Evolutionary conservation across 129 eudicot genomes (phyloP).

Genomic region (Heracleum sosnowskyi): DNA sequence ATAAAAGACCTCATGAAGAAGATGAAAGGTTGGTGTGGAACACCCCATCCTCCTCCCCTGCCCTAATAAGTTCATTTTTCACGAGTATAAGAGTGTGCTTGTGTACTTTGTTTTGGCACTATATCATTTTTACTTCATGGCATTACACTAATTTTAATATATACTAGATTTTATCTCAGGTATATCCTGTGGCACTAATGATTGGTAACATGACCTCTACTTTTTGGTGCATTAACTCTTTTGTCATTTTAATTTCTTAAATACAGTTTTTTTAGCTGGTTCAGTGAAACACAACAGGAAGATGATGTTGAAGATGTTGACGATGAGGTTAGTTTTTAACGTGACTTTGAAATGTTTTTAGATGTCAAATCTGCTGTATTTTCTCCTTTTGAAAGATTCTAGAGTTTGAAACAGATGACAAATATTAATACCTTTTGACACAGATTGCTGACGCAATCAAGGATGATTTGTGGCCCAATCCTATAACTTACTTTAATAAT

Average conservation of each 20-base stretch:
- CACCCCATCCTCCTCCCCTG: background rate
- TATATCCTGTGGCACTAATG: background rate
- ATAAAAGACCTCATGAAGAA: conserved; percentile 55
- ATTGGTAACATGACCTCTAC: background rate
- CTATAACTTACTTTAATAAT: conserved; percentile 71
- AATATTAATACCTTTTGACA: background rate
- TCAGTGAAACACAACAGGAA: conserved; percentile 48
- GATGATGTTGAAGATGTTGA: conserved; percentile 47
- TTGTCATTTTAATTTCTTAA: background rate
- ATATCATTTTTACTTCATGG: background rate
- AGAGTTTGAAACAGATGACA: background rate
- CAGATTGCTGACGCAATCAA: conserved; percentile 93
- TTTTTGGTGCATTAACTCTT: background rate
- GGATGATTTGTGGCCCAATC: conserved; percentile 96
- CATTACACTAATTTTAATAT: background rate
- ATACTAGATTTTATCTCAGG: background rate
- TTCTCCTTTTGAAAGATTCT: background rate
- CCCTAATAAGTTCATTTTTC: background rate
- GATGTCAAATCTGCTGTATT: background rate
- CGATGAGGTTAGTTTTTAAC: conserved; percentile 46
- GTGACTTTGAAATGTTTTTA: background rate
- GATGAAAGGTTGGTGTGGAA: conserved; percentile 59
- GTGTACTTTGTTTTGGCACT: background rate
- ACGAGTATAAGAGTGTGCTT: background rate
- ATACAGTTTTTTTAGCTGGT: conserved; percentile 93